phyloP scores from a whole-genome alignment of 176 grass and related monocot species.

The Carex myosuroides region DNA sequence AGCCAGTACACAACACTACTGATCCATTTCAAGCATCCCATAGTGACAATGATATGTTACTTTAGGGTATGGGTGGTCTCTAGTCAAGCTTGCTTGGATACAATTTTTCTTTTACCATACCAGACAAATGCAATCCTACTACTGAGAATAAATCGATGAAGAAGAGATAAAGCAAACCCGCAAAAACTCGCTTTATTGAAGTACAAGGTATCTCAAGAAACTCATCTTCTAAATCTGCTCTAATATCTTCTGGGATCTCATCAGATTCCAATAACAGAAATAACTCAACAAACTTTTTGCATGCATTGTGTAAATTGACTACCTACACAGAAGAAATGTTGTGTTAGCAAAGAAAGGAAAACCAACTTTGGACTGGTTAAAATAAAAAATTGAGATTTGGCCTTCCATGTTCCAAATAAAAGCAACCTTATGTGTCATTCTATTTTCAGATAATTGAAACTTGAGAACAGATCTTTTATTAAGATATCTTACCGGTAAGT shows the following conservation, averaged over 20 bases:
- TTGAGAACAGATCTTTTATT: background rate
- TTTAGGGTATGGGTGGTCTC: background rate
- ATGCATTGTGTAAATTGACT: slow-evolving; percentile 56
- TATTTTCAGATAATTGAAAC: background rate
- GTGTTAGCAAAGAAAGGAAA: background rate
- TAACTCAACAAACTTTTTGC: slow-evolving; percentile 55
- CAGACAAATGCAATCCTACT: slow-evolving; percentile 2
- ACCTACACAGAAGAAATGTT: slow-evolving; percentile 34
- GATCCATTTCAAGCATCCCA: background rate
- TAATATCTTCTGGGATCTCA: slow-evolving; percentile 37
- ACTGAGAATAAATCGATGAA: background rate
- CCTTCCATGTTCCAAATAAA: background rate
- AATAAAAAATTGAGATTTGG: background rate
- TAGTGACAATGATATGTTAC: background rate
- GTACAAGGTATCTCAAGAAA: slow-evolving; percentile 63
- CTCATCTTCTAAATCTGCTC: slow-evolving; percentile 66
- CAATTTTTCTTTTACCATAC: background rate
- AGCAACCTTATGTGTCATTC: background rate
- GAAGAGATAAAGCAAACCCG: slow-evolving; percentile 36
- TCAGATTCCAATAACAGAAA: slow-evolving; percentile 53
- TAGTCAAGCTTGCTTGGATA: background rate
- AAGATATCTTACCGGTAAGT: background rate
- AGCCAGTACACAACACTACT: background rate
- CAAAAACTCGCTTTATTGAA: slow-evolving; percentile 57
- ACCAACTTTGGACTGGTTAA: background rate